Evolutionary conservation across 441 rosid species (phyloP).

Genomic region (Raphanus hybrid): DNA sequence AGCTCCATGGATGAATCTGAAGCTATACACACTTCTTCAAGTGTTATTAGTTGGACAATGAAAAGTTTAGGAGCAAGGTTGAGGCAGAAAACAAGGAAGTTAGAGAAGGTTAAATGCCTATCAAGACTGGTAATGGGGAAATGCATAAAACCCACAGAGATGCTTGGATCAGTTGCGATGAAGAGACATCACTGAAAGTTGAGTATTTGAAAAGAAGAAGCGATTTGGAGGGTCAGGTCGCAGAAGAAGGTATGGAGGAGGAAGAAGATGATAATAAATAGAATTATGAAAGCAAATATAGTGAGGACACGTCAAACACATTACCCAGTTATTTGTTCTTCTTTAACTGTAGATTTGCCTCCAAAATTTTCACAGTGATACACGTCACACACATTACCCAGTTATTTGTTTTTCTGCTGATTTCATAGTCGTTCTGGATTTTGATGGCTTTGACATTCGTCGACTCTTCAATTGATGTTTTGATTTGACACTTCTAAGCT

Average conservation of each 20-base stretch:
- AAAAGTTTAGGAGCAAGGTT: constrained; percentile 75
- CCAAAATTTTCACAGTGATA: too few species aligned
- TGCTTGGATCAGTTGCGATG: constrained; percentile 84
- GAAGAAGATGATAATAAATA: constrained; percentile 73
- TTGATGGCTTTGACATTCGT: too few species aligned
- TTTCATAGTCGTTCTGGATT: too few species aligned
- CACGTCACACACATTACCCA: too few species aligned
- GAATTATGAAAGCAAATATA: constrained; percentile 80
- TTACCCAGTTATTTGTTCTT: constrained; percentile 31
- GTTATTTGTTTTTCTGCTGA: background rate
- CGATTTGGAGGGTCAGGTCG: constrained; percentile 55
- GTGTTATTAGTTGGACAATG: constrained; percentile 79
- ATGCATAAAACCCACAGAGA: constrained; percentile 51
- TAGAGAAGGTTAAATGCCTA: constrained; percentile 73
- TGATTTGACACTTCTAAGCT: too few species aligned
- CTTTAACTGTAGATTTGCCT: too few species aligned
- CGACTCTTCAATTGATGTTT: too few species aligned
- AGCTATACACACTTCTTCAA: constrained; percentile 68
- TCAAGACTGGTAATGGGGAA: constrained; percentile 81
- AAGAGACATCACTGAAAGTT: constrained; percentile 57
- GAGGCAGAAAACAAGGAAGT: constrained; percentile 63
- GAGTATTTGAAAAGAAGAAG: constrained; percentile 76
- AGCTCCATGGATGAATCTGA: constrained; percentile 87
- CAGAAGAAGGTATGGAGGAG: constrained; percentile 79
- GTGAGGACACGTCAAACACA: constrained; percentile 50